Conservation (phyloP, 768 basidiomycete genomes). For the Rhodotorula kratochvilovae region DNA sequence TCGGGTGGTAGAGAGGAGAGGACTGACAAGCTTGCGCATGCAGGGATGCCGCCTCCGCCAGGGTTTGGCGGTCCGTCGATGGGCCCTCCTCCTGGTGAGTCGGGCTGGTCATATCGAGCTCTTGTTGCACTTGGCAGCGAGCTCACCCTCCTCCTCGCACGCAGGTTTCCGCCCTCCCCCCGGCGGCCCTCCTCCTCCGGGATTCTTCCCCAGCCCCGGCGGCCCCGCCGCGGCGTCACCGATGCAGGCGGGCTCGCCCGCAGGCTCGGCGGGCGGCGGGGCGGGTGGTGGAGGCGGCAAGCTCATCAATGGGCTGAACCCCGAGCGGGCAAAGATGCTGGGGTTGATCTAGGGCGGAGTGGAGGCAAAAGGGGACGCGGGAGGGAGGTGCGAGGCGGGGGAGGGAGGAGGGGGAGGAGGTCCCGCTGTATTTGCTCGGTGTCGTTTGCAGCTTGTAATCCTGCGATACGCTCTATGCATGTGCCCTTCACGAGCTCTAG, state of each 20-base stretch:
- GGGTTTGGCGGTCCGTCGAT: neutral
- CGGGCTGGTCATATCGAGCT: neutral
- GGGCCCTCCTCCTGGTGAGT: conserved; percentile 1
- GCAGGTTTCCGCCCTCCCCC: conserved; percentile 32
- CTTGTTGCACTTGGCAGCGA: neutral
- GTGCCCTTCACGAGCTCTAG: too few relatives aligned
- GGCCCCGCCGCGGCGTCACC: neutral
- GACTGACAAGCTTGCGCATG: neutral
- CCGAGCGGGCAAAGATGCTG: conserved; percentile 36
- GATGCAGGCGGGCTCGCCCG: neutral
- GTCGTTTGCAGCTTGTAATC: neutral
- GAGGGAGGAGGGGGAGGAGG: neutral
- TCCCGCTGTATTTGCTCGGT: too few relatives aligned
- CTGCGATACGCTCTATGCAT: neutral
- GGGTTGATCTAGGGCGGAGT: conserved; percentile 20
- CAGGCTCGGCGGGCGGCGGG: neutral
- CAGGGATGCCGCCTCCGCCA: neutral
- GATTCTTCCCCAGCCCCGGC: conserved; percentile 5
- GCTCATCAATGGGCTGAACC: conserved; percentile 34
- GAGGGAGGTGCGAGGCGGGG: neutral
- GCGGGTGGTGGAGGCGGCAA: conserved; percentile 1
- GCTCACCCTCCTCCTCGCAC: neutral
- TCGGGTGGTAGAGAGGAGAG: neutral
- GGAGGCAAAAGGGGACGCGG: neutral
- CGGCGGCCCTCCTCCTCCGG: conserved; percentile 18